Percentiles rank a stretch among this genome's conserved stretches.
These are phyloP conservation scores for Vickermania spadyakhi DNA, from an alignment of 208 protist genomes.

Conservation along the genomic window DNA sequence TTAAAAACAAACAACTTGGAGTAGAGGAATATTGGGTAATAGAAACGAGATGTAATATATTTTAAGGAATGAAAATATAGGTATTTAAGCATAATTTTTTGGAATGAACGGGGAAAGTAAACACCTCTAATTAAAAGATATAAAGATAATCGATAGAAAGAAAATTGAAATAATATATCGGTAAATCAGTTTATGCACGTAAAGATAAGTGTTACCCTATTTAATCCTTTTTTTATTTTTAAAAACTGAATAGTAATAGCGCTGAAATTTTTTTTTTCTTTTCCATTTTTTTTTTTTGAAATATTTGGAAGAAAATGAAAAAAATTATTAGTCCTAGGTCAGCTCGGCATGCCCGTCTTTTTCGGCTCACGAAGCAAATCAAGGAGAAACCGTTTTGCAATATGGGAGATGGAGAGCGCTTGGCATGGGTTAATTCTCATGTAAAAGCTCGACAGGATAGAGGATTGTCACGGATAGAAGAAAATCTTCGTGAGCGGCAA, in stretches of 20 bases:
- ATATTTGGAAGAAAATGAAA: conserved; percentile 56
- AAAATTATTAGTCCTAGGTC: conserved; percentile 83
- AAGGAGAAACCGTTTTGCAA: conserved; percentile 22
- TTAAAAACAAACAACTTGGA: conserved; percentile 28
- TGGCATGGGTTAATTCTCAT: conserved; percentile 82
- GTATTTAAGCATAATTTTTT: conserved; percentile 59
- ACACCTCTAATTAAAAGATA: conserved; percentile 57
- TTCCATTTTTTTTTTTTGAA: conserved; percentile 3
- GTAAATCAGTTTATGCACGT: conserved; percentile 29
- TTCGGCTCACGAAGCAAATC: conserved; percentile 45
- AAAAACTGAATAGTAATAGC: background rate
- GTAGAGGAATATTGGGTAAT: conserved; percentile 57
- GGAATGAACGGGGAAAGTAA: conserved; percentile 46
- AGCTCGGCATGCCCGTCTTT: conserved; percentile 81
- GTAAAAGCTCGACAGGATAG: conserved; percentile 57
- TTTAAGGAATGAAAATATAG: conserved; percentile 54
- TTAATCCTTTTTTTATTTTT: background rate
- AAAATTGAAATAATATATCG: conserved; percentile 61
- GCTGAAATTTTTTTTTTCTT: conserved; percentile 1
- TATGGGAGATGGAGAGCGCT: conserved; percentile 54
- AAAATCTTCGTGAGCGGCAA: conserved; percentile 42
- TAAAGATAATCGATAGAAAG: conserved; percentile 61
- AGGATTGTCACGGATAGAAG: conserved; percentile 62
- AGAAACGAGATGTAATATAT: conserved; percentile 47
- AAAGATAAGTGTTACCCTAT: conserved; percentile 2